Base-by-base conservation (phyloP, 2,329 filamentous ascomycete genomes). In the Phialemoniopsis sp. region DNA sequence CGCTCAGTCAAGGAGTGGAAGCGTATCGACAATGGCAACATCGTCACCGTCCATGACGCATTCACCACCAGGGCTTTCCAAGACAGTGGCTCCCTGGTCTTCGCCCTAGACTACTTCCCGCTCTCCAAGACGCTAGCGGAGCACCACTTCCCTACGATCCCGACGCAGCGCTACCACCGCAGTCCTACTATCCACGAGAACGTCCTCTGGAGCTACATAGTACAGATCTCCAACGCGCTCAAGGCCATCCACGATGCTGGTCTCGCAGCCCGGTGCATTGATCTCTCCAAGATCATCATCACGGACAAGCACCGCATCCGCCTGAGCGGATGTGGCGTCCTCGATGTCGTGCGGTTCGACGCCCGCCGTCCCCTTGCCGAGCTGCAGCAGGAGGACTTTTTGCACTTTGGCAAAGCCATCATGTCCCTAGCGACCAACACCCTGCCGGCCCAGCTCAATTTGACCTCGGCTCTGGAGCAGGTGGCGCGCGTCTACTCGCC, bases 51-150 rank as follows among this genome's bases (percentile, higher is more conserved):
- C 8, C 83, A 95, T 53, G 89, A 96, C 62, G 89, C 88, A 1
- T 98, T 98, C 55, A 98, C 93, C 1, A 94, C 89, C 12, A 76
- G 89, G 45, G 87, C 85, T 18, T 98, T 98, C 60, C 88, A 89
- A 40, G 93, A 97, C 59, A 95, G 88, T 62, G 21, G 21, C 6
- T 97, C 93, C 4, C 75, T 98, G 39, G 85, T 98, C 36, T 86
- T 98, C 54, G 89, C 95, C 17, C 93, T 89, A 45, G 89, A 95
- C 59, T 98, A 95, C 56, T 87, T 93, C 54, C 91, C 93, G 2
- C 73, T 93, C 15, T 88, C 91, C 3, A 94, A 93, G 62, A 95
- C 91, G 0, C 74, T 98, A 17, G 80, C 85, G 28, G 91, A 97
- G 55, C 80, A 87, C 52, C 87, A 96, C 54, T 81, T 89, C 46